phyloP scores from a whole-genome alignment of 345 rosid genomes.

The Rhizophora apiculata region DNA sequence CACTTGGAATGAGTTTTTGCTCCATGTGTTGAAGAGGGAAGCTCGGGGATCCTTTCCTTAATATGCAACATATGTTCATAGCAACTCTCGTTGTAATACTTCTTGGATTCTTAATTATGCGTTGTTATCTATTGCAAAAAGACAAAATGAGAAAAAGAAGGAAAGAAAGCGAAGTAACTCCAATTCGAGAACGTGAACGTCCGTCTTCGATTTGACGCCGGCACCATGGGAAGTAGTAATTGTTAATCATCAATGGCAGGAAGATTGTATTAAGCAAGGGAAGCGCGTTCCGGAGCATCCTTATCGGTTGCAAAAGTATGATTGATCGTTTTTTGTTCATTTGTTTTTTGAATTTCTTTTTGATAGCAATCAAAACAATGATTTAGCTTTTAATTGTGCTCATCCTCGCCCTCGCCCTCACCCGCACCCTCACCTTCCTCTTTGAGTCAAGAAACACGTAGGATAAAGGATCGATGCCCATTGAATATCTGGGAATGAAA shows the following conservation, averaged over 20 bases:
- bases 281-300: slow-evolving; percentile 59
- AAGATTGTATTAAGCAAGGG: slow-evolving; percentile 66
- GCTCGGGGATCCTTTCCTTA: background rate
- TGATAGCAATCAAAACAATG: background rate
- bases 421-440: too few relatives aligned
- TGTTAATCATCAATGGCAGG: slow-evolving; percentile 83
- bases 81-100: too few relatives aligned
- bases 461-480: too few relatives aligned
- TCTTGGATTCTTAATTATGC: too few relatives aligned
- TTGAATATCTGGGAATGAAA: too few relatives aligned
- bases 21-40: slow-evolving; percentile 45
- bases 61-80: slow-evolving; percentile 1
- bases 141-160: too few relatives aligned
- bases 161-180: too few relatives aligned
- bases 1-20: slow-evolving; percentile 69
- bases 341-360: background rate
- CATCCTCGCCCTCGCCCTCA: too few relatives aligned
- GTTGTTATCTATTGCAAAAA: background rate
- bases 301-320: slow-evolving; percentile 57
- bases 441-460: too few relatives aligned
- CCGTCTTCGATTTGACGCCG: too few relatives aligned
- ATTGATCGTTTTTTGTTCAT: background rate
- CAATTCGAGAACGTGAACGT: too few relatives aligned
- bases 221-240: slow-evolving; percentile 3
- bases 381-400: too few relatives aligned